Evolutionary conservation across 768 basidiomycete species (phyloP), one percentile per base, ranked within the genome.

Genomic region (Phallus indusiatus): DNA sequence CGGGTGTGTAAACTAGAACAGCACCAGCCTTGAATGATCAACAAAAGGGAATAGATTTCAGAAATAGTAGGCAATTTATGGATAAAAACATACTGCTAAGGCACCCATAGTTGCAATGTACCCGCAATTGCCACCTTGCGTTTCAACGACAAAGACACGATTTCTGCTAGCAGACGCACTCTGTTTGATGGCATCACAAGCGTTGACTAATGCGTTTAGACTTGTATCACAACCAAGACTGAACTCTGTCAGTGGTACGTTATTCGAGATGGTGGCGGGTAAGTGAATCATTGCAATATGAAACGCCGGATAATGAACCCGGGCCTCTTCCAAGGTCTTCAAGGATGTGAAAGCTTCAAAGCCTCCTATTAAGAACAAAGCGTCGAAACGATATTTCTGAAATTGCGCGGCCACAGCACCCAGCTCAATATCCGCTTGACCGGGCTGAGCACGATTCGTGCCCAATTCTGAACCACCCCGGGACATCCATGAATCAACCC

Each of bases 151-250:
- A 69, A 99, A 99, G 60, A 97, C 96, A 47, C 96, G 78, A 71
- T 98, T 94, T 62, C 96, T 73, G 68, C 93, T 96, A 5, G 96
- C 95, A 57, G 90, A 90, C 10, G 96, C 96, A 67, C 92, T 94
- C 78, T 99, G 96, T 75, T 94, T 96, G 74, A 99, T 97, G 47
- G 94, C 86, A 72, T 99, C 96, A 69, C 95, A 98, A 6, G 96
- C 96, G 61, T 94, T 91, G 55, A 98, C 94, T 33, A 99, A 78
- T 2, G 94, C 94, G 70, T 98, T 99, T 78, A 99, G 76, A 70
- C 89, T 90, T n/a, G 96, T 99, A 68, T 99, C 96, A 65, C 86
- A 88, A 50, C 96, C 96, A 61, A 99, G 74, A 70, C 91, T 94
- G 73, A 90, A 92, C 69, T 98, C 94, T 53, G 95, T 97, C 77